Base-by-base conservation (phyloP, 1,139 yeast species). In the Geotrichum aggregatum region DNA sequence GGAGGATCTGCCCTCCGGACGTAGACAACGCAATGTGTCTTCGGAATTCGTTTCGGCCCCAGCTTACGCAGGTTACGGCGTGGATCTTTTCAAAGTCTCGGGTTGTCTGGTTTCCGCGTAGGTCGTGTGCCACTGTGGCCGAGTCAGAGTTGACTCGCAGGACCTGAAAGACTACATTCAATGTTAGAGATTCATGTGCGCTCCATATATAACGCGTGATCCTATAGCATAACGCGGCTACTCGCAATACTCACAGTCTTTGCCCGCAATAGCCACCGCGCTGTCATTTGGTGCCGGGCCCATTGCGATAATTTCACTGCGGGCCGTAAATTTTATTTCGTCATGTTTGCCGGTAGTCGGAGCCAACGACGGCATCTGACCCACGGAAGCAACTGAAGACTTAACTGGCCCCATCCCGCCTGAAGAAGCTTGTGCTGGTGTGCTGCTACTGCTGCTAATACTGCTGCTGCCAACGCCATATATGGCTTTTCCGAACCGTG, bases 1-100 rank as follows among this genome's bases (percentile, higher is more conserved):
- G 66, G 59, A 75, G 68, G 56, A 82, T 71, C 22, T 56, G 52
- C 3, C 69, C 70, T 3, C 64, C 64, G 6, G 68, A 58, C 2
- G 64, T 65, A 6, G 68, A 59, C 30, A 67, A 50, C 1, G 70
- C 70, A 18, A 66, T 55, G 38, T 57, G 57, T 33, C 58, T 55
- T 30, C 58, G 54, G 39, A 54, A 61, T 18, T 57, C 58, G 14
- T 46, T 49, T 2, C 56, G 55, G 6, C 74, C 74, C 75, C 75
- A 72, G 44, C 67, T 64, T 38, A 71, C 59, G 14, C 68, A 65
- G 0, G 71, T 66, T 3, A 69, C 71, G 14, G 64, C 58, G 49
- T 61, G 62, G 19, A 65, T 56, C 41, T 66, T 66, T 42, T 66
- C 67, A 45, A 63, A 62, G 36, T 63, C 66, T 21, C 64, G 54